phyloP scores from a whole-genome alignment of 2,329 filamentous ascomycete species.

The Claviceps sp. region DNA sequence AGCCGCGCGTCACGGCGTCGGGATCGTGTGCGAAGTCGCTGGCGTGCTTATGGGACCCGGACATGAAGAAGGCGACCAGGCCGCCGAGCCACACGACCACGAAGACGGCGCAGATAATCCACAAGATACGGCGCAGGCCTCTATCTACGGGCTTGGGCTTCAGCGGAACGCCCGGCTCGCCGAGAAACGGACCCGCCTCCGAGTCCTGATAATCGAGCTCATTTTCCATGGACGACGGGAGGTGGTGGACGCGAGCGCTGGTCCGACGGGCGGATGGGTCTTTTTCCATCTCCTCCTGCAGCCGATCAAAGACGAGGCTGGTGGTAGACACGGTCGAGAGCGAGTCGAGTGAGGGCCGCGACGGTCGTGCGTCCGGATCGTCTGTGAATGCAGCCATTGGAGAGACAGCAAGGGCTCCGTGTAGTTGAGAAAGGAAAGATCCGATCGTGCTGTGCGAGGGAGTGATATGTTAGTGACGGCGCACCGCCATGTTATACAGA shows the following conservation, averaged over 20 bases:
- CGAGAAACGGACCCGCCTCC: constrained; percentile 41
- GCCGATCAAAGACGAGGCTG: constrained; percentile 67
- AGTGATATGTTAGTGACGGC: neutral
- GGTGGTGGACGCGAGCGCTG: constrained; percentile 11
- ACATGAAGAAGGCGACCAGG: constrained; percentile 51
- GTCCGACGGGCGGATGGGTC: constrained; percentile 9
- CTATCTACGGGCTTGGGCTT: constrained; percentile 48
- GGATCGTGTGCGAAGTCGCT: constrained; percentile 54
- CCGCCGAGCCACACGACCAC: constrained; percentile 56
- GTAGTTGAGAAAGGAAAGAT: neutral
- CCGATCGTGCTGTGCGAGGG: neutral
- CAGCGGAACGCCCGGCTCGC: constrained; percentile 18
- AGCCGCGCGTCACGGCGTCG: constrained; percentile 47
- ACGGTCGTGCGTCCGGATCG: constrained; percentile 7
- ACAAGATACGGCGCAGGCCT: constrained; percentile 47
- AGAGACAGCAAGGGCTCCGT: neutral
- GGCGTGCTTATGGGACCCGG: constrained; percentile 51
- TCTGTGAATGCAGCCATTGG: constrained; percentile 8
- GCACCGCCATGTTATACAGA: neutral
- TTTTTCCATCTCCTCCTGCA: constrained; percentile 42
- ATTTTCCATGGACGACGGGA: constrained; percentile 17
- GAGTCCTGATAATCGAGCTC: constrained; percentile 22
- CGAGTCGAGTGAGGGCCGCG: constrained; percentile 38
- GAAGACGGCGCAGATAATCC: constrained; percentile 47
- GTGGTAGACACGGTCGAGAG: constrained; percentile 71